A percentile compares a stretch with the other conserved stretches of the same genome.
Evolutionary conservation across 2,329 filamentous ascomycete species (phyloP).

Genomic region (Helicocarpus griseus): DNA sequence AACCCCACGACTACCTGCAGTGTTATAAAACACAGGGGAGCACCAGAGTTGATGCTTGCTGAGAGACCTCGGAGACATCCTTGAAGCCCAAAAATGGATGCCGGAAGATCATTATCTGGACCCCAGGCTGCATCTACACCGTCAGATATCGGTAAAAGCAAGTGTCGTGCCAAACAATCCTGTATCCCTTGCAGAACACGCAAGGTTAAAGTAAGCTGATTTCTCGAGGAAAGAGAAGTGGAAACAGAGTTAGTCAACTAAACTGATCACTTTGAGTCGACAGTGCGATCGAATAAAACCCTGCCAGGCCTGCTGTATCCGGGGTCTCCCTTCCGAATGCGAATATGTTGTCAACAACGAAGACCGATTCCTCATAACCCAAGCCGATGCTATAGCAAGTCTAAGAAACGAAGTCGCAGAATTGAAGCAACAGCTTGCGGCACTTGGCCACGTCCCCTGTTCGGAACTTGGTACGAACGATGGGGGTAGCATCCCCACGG

Average conservation of each 20-base stretch:
- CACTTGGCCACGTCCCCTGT: constrained; percentile 37
- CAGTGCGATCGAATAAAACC: constrained; percentile 25
- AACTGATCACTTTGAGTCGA: not conserved
- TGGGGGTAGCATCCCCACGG: no score
- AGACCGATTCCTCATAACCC: constrained; percentile 22
- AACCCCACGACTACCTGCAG: not conserved
- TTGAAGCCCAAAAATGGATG: not conserved
- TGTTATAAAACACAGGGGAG: not conserved
- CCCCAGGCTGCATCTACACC: not conserved
- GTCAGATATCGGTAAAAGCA: constrained; percentile 4
- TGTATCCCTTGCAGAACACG: constrained; percentile 23
- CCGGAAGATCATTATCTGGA: not conserved
- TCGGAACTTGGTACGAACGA: not conserved
- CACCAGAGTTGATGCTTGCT: not conserved
- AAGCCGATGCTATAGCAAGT: constrained; percentile 20
- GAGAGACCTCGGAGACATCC: not conserved
- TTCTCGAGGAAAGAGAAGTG: no score
- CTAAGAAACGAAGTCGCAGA: constrained; percentile 10
- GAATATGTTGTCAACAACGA: constrained; percentile 23
- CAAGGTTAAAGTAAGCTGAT: constrained; percentile 22
- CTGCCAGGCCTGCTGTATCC: constrained; percentile 22
- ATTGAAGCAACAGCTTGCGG: constrained; percentile 77
- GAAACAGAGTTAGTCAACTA: not conserved
- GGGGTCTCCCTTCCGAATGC: constrained; percentile 22
- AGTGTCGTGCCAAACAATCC: constrained; percentile 22